Evolutionary conservation across 2,329 filamentous ascomycete species (phyloP).

Genomic region (Venturia pyrina): DNA sequence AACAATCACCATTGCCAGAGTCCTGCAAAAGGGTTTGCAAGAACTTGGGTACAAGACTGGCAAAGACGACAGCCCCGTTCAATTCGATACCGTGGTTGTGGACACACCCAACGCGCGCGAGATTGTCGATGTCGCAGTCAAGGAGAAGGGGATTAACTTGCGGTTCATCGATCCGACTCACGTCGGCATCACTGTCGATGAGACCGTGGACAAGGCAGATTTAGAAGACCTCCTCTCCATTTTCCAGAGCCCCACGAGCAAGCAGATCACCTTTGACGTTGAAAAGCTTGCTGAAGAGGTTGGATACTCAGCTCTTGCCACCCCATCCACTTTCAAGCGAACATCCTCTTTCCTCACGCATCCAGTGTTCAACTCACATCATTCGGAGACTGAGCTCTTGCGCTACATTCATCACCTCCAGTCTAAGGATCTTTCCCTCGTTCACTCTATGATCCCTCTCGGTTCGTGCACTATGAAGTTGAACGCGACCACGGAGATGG

Average conservation of each 20-base stretch:
- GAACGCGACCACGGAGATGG: conserved; percentile 89
- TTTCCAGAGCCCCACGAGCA: conserved; percentile 38
- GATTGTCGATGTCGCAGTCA: conserved; percentile 42
- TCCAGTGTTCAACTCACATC: conserved; percentile 88
- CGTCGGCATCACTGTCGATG: conserved; percentile 69
- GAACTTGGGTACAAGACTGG: conserved; percentile 54
- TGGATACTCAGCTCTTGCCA: conserved; percentile 16
- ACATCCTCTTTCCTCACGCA: conserved; percentile 73
- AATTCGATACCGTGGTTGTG: conserved; percentile 77
- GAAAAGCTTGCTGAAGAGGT: conserved; percentile 19
- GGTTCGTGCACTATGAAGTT: conserved; percentile 99
- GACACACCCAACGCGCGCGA: conserved; percentile 56
- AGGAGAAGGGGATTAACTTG: conserved; percentile 48
- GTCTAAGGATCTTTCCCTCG: conserved; percentile 86
- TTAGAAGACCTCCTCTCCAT: conserved; percentile 47
- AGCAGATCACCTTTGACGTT: conserved; percentile 18
- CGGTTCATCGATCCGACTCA: conserved; percentile 50
- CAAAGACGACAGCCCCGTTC: conserved; percentile 46
- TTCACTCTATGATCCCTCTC: conserved; percentile 95
- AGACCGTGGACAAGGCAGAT: conserved; percentile 52
- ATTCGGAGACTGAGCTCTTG: conserved; percentile 88
- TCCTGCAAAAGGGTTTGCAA: conserved; percentile 55
- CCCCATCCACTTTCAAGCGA: conserved; percentile 55
- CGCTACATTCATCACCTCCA: conserved; percentile 90
- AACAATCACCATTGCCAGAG: conserved; percentile 59